Percentiles rank a stretch among this genome's conserved stretches.
These are phyloP conservation scores for Coemansia sp. DNA, from an alignment of 192 early-diverging fungal genomes.

Conservation along the genomic window DNA sequence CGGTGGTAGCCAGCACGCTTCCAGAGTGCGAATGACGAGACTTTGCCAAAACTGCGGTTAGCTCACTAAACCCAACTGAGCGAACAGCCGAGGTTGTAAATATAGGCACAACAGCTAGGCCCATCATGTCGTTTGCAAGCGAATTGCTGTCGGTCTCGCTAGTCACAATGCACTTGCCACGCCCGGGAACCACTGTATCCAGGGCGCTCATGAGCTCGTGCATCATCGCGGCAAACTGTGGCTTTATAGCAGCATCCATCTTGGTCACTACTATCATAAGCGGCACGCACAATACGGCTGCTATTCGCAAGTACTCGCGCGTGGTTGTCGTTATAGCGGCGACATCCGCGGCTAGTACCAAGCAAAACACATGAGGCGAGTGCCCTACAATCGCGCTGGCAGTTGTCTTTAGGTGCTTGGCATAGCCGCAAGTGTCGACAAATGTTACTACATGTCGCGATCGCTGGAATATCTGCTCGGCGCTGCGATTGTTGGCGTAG, in stretches of 20 bases:
- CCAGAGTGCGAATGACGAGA: slow-evolving; percentile 27
- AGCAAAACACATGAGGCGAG: slow-evolving; percentile 84
- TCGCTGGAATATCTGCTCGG: slow-evolving; percentile 74
- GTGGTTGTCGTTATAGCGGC: slow-evolving; percentile 65
- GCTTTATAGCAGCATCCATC: slow-evolving; percentile 67
- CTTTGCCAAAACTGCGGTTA: slow-evolving; percentile 73
- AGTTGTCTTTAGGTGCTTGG: slow-evolving; percentile 87
- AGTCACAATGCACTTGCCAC: slow-evolving; percentile 43
- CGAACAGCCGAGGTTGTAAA: slow-evolving; percentile 82
- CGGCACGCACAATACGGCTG: slow-evolving; percentile 76
- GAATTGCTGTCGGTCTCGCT: slow-evolving; percentile 12
- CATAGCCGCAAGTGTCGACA: slow-evolving; percentile 86
- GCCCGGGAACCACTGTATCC: slow-evolving; percentile 29
- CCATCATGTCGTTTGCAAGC: slow-evolving; percentile 44
- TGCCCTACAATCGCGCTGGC: slow-evolving; percentile 88
- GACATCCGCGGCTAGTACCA: slow-evolving; percentile 73
- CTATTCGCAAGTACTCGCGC: slow-evolving; percentile 77
- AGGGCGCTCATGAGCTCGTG: slow-evolving; percentile 48
- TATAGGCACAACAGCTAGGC: slow-evolving; percentile 70
- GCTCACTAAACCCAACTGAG: slow-evolving; percentile 66
- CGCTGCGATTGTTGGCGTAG: slow-evolving; percentile 72
- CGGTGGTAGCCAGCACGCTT: slow-evolving; percentile 14
- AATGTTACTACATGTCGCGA: slow-evolving; percentile 81
- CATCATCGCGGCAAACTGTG: slow-evolving; percentile 58
- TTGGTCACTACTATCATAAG: slow-evolving; percentile 86